Percentiles rank a stretch among this genome's conserved stretches.
These are phyloP conservation scores for Hortiboletus campestris DNA, from an alignment of 768 basidiomycete species.

Conservation along the genomic window DNA sequence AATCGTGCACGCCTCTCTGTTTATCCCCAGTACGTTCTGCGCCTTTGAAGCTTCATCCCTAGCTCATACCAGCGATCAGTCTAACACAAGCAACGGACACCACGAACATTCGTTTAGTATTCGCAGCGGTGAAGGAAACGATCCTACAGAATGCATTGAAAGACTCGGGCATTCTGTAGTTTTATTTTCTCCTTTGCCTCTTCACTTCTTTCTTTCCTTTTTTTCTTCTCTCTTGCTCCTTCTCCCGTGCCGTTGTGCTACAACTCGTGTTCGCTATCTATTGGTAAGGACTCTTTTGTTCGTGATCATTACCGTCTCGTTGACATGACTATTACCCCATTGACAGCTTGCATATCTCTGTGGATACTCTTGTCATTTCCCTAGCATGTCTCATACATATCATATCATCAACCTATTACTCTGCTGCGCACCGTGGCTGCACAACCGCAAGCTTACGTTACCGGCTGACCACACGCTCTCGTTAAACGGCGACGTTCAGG, in stretches of 20 bases:
- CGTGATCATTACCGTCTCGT: neutral
- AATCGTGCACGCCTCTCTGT: slow-evolving; percentile 82
- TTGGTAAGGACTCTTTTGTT: slow-evolving; percentile 15
- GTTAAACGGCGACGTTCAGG: neutral
- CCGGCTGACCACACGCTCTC: neutral
- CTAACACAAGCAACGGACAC: slow-evolving; percentile 90
- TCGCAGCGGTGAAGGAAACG: slow-evolving; percentile 91
- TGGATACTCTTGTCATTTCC: slow-evolving; percentile 26
- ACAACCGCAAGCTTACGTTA: neutral
- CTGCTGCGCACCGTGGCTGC: neutral
- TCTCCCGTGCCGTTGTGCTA: slow-evolving; percentile 3
- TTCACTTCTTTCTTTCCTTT: neutral
- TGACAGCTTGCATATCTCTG: slow-evolving; percentile 30
- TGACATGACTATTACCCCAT: neutral
- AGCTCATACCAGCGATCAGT: slow-evolving; percentile 34
- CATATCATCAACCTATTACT: slow-evolving; percentile 31
- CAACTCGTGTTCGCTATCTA: slow-evolving; percentile 25
- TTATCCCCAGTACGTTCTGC: slow-evolving; percentile 76
- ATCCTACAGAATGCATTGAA: slow-evolving; percentile 85
- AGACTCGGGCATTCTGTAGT: slow-evolving; percentile 77
- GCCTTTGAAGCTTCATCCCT: neutral
- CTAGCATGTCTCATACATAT: slow-evolving; percentile 25
- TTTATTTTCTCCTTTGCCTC: neutral
- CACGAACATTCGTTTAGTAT: slow-evolving; percentile 76
- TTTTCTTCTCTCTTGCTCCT: neutral